Conservation (phyloP, 495 filamentous ascomycete genomes). For the Hypomontagnella monticulosa region DNA sequence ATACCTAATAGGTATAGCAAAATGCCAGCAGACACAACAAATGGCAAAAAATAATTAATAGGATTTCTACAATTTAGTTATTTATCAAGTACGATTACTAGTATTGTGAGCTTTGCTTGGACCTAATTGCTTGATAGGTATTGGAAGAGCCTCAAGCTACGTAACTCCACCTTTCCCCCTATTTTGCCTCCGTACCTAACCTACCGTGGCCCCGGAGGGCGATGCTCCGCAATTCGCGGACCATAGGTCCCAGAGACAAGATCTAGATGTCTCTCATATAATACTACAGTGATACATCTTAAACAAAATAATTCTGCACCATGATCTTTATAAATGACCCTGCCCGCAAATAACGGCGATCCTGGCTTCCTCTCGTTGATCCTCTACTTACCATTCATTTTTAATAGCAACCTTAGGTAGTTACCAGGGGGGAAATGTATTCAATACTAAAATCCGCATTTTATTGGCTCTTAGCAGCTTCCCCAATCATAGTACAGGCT, state of each 20-base stretch:
- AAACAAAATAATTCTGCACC: background rate
- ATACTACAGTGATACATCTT: background rate
- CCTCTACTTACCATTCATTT: background rate
- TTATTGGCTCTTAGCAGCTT: slow-evolving; percentile 10
- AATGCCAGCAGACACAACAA: too few species aligned
- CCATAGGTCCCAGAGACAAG: slow-evolving; percentile 2
- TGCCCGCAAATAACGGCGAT: background rate
- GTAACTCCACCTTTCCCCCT: slow-evolving; percentile 2
- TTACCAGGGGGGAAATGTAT: slow-evolving; percentile 6
- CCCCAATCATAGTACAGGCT: slow-evolving; percentile 20
- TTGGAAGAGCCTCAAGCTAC: background rate
- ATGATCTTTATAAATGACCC: slow-evolving; percentile 2
- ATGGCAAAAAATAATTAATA: too few species aligned
- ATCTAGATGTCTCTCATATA: slow-evolving; percentile 2
- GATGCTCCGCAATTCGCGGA: slow-evolving; percentile 26
- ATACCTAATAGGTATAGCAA: too few species aligned
- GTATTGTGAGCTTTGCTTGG: too few species aligned
- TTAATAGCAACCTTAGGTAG: background rate
- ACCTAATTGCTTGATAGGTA: too few species aligned
- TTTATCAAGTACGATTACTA: too few species aligned
- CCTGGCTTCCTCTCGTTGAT: background rate
- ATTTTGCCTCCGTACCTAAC: slow-evolving; percentile 15
- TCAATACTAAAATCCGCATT: slow-evolving; percentile 2
- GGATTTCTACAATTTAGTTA: too few species aligned
- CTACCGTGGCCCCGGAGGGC: slow-evolving; percentile 17